These are phyloP conservation scores for Candida taoyuanica DNA, from an alignment of 805 yeast genomes.

Conservation along the genomic window DNA sequence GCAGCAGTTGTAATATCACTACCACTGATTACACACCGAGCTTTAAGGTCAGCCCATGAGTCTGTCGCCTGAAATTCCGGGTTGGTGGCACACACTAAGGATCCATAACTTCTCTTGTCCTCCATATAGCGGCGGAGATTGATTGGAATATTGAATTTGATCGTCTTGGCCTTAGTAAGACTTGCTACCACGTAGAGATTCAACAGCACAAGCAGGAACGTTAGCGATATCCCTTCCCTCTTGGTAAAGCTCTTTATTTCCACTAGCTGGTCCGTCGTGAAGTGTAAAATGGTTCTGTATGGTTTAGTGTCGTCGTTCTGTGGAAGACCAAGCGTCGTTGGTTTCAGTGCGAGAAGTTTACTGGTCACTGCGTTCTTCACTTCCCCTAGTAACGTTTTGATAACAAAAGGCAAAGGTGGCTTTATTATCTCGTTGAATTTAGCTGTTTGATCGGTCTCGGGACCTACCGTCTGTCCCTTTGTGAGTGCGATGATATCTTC, in stretches of 20 bases:
- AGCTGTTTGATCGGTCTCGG: conserved; percentile 3
- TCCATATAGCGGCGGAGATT: conserved; percentile 7
- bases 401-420: no score
- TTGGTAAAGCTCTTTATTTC: conserved; percentile 6
- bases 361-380: no score
- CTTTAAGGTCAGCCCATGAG: conserved; percentile 5
- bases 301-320: background rate
- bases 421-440: no score
- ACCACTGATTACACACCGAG: background rate
- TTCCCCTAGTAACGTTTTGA: no score
- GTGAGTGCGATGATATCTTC: conserved; percentile 8
- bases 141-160: conserved; percentile 7
- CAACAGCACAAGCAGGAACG: conserved; percentile 2
- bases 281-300: conserved; percentile 1
- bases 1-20: background rate
- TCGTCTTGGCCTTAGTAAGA: background rate
- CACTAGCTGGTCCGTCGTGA: background rate
- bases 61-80: background rate
- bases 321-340: no score
- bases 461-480: conserved; percentile 1
- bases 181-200: conserved; percentile 1
- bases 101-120: conserved; percentile 8
- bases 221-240: conserved; percentile 9
- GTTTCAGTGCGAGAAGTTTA: no score
- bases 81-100: conserved; percentile 3